A percentile compares a stretch with the other conserved stretches of the same genome.
Conservation (phyloP, 2,329 filamentous ascomycete species). For the Xylariaceae sp. region DNA sequence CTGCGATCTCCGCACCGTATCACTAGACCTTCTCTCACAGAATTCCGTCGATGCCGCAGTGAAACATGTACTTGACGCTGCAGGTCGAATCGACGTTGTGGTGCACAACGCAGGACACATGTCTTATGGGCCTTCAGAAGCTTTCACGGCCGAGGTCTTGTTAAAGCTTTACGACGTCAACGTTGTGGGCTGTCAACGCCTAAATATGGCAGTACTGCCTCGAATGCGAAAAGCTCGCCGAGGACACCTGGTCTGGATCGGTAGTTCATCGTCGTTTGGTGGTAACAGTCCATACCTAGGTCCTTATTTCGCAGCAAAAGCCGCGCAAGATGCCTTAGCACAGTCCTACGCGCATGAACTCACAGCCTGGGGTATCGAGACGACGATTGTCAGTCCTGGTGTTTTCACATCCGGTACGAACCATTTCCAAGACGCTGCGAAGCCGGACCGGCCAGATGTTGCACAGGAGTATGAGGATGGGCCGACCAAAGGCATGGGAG, state of each 20-base stretch:
- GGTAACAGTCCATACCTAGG: conserved; percentile 7
- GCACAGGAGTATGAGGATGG: conserved; percentile 9
- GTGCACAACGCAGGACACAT: conserved; percentile 14
- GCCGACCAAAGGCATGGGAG: conserved; percentile 5
- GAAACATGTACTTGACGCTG: conserved; percentile 3
- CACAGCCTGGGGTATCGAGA: conserved; percentile 11
- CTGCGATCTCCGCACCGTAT: conserved; percentile 5
- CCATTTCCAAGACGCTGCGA: conserved; percentile 8
- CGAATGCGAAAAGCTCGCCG: conserved; percentile 8
- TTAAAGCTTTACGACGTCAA: conserved; percentile 13
- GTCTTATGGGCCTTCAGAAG: conserved; percentile 9
- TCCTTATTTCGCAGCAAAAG: conserved; percentile 10
- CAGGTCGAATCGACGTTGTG: conserved; percentile 8
- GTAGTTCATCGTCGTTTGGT: conserved; percentile 12
- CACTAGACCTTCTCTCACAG: conserved; percentile 9
- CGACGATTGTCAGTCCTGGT: conserved; percentile 12
- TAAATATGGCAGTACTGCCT: conserved; percentile 8
- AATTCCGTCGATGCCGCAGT: conserved; percentile 9
- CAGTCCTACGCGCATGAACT: conserved; percentile 8
- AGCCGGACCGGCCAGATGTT: conserved; percentile 1
- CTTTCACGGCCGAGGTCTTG: conserved; percentile 10
- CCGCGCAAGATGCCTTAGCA: conserved; percentile 9
- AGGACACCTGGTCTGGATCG: conserved; percentile 10
- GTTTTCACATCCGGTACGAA: conserved; percentile 11
- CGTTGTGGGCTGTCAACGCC: conserved; percentile 10